phyloP scores from a whole-genome alignment of 495 filamentous ascomycete genomes.

The Podospora australis region DNA sequence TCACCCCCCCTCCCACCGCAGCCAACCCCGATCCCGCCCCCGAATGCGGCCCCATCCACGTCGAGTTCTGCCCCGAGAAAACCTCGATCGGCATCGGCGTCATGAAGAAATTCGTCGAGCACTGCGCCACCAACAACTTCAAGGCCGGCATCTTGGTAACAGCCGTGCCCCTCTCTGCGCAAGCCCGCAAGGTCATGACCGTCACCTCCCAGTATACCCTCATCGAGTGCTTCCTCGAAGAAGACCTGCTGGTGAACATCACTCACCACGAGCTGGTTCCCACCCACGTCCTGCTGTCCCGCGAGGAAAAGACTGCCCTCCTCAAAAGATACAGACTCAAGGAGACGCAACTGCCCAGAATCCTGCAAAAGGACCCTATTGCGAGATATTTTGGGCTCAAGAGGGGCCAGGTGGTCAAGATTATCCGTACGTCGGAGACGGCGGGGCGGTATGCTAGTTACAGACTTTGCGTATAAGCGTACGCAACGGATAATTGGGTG shows the following conservation, averaged over 20 bases:
- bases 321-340: constrained; percentile 87
- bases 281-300: constrained; percentile 81
- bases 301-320: constrained; percentile 78
- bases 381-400: constrained; percentile 86
- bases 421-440: constrained; percentile 77
- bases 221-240: constrained; percentile 91
- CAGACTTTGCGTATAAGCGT: constrained; percentile 44
- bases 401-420: constrained; percentile 96
- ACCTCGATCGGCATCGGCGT: constrained; percentile 78
- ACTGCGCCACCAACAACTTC: constrained; percentile 68
- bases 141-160: constrained; percentile 86
- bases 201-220: constrained; percentile 60
- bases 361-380: constrained; percentile 85
- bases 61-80: constrained; percentile 77
- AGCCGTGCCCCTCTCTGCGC: constrained; percentile 68
- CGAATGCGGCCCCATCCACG: constrained; percentile 82
- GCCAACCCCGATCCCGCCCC: constrained; percentile 56
- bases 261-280: constrained; percentile 96
- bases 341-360: constrained; percentile 92
- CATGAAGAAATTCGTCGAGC: constrained; percentile 79
- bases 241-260: constrained; percentile 95
- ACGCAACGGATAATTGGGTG: not conserved
- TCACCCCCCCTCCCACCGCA: constrained; percentile 59
- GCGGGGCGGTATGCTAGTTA: constrained; percentile 76
- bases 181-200: constrained; percentile 77